Evolutionary conservation across 306 rosid genomes (phyloP), one percentile per base, ranked within the genome.

Genomic region (Quercus glauca): DNA sequence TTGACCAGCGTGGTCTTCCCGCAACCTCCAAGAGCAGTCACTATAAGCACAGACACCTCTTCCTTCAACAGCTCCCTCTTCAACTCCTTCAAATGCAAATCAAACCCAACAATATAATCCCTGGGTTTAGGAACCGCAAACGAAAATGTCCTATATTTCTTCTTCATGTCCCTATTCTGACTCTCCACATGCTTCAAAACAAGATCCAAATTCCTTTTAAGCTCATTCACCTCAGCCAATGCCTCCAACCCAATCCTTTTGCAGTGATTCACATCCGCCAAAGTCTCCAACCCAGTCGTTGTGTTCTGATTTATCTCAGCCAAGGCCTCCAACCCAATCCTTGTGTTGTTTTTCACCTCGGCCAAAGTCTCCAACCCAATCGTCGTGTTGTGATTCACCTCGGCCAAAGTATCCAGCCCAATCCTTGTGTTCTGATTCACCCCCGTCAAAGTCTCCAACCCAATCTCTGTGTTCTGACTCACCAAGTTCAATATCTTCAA

Each of bases 1-100:
- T 33, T 55, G 10, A 86, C 93, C 76, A 90, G 35, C 3, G 93
- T 87, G 21, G 90, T 82, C 80, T 90, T 90, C n/a, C 91, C 91
- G 2, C 70, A 80, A 29, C 93, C 93, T 0, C 85, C 86, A 9
- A 81, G 68, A 52, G 85, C 93, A 35, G 90, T 90, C 68, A 90
- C 33, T 35, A 73, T 61, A 0, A 82, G 3, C 19, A 71, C 35
- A 12, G 85, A 78, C 19, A 18, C 23, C 1, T 71, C 86, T 0
- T 76, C 81, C 56, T 29, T 78, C 17, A 90, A 79, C 28, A 86
- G 57, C 65, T 82, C 78, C 56, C 1, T 23, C 87, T 83, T 87
- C 85, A 86, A 37, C 31, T 82, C 83, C 0, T 5, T 14, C 61
- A 86, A 61, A 8, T 55, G 76, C 11, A 5, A 45, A 20, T 85